A percentile compares a stretch with the other conserved stretches of the same genome.
Evolutionary conservation across 768 basidiomycete species (phyloP).

Genomic region (Tylopilus vinaceipallidus): DNA sequence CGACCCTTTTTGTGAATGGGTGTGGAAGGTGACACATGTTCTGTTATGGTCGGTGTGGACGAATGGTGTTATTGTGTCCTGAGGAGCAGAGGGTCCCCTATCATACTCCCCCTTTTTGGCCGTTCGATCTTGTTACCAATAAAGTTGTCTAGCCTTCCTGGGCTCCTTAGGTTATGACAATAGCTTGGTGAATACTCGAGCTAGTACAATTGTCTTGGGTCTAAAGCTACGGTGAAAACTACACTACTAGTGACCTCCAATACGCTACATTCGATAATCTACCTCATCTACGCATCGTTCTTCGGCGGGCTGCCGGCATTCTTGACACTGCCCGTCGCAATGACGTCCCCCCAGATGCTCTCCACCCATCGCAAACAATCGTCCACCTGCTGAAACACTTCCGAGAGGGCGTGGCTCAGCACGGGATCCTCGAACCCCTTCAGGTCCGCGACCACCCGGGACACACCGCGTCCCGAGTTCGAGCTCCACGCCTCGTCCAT

Average conservation of each 20-base stretch:
- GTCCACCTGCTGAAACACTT: constrained; percentile 41
- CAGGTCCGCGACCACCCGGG: constrained; percentile 27
- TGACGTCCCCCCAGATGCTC: constrained; percentile 50
- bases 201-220: too few relatives aligned
- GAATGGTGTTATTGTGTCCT: too few relatives aligned
- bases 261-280: too few relatives aligned
- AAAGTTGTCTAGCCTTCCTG: too few relatives aligned
- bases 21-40: neutral
- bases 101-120: too few relatives aligned
- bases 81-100: too few relatives aligned
- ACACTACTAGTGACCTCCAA: too few relatives aligned
- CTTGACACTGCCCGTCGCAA: constrained; percentile 12
- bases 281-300: neutral
- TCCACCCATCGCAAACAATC: constrained; percentile 52
- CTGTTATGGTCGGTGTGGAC: too few relatives aligned
- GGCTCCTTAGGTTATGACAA: too few relatives aligned
- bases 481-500: constrained; percentile 8
- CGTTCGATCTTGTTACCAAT: too few relatives aligned
- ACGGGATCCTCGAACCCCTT: constrained; percentile 71
- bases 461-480: neutral
- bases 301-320: neutral
- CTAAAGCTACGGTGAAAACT: too few relatives aligned
- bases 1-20: neutral
- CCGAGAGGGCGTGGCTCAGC: constrained; percentile 42
- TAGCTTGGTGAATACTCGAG: too few relatives aligned